A percentile compares a stretch with the other conserved stretches of the same genome.
Evolutionary conservation across 768 basidiomycete genomes (phyloP).

Genomic region (Ramaria rubella): DNA sequence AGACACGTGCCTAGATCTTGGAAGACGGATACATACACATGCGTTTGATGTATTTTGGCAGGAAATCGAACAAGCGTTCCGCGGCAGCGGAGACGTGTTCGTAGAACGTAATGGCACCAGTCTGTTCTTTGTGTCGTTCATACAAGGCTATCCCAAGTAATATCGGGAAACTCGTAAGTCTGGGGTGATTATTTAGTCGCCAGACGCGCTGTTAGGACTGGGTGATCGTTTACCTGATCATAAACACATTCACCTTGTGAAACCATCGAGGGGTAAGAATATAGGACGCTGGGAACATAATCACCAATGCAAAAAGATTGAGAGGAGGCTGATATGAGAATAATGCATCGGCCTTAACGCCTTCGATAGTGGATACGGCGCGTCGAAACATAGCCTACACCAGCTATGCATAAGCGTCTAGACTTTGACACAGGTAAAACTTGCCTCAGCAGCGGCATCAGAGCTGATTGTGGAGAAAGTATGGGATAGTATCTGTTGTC

Average conservation of each 20-base stretch:
- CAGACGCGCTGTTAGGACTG: not conserved
- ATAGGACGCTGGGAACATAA: constrained; percentile 85
- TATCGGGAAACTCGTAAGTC: constrained; percentile 79
- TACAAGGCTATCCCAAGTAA: constrained; percentile 76
- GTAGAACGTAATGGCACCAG: constrained; percentile 57
- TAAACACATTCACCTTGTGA: constrained; percentile 90
- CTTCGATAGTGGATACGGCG: constrained; percentile 92
- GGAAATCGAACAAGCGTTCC: constrained; percentile 64
- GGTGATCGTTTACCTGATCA: constrained; percentile 55
- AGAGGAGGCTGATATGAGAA: constrained; percentile 95
- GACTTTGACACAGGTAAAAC: constrained; percentile 1
- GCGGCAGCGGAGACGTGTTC: constrained; percentile 64
- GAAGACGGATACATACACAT: constrained; percentile 45
- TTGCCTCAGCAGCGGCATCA: constrained; percentile 86
- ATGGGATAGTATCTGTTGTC: constrained; percentile 76
- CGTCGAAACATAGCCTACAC: constrained; percentile 89
- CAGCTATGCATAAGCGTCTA: constrained; percentile 10
- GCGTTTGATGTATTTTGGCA: constrained; percentile 71
- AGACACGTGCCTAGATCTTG: not conserved
- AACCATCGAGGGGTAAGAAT: constrained; percentile 93
- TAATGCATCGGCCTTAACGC: constrained; percentile 84
- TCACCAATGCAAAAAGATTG: constrained; percentile 78
- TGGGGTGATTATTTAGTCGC: constrained; percentile 20
- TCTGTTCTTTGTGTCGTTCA: constrained; percentile 74
- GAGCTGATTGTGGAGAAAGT: constrained; percentile 92